Conservation (phyloP, 2,329 filamentous ascomycete species). For the Fonsecaea multimorphosa region DNA sequence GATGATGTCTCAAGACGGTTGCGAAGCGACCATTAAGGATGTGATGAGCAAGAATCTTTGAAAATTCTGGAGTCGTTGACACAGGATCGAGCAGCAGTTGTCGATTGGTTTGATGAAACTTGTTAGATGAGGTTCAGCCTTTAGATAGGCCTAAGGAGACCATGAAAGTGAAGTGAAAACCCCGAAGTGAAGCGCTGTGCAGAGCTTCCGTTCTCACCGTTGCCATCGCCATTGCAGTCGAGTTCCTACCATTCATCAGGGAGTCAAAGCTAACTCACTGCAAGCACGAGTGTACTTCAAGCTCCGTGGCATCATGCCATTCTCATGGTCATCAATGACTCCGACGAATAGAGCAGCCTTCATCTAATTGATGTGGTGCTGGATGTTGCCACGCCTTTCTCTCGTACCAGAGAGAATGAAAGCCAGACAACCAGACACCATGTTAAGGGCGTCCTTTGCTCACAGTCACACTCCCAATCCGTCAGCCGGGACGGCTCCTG, state of each 20-base stretch:
- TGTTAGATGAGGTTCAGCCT: not conserved
- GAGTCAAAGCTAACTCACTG: not conserved
- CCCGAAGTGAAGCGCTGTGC: not conserved
- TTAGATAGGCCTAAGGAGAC: not conserved
- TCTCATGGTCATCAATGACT: too few relatives aligned
- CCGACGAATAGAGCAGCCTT: not conserved
- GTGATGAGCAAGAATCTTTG: not conserved
- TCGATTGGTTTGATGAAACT: not conserved
- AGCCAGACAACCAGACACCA: not conserved
- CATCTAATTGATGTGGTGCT: not conserved
- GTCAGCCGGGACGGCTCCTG: not conserved
- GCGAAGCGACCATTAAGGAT: not conserved
- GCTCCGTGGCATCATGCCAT: too few relatives aligned
- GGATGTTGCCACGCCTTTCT: not conserved
- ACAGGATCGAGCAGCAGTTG: not conserved
- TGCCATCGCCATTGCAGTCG: not conserved
- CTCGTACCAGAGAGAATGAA: not conserved
- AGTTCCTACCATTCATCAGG: not conserved
- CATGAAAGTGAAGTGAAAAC: not conserved
- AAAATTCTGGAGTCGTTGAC: not conserved
- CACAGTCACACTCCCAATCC: not conserved
- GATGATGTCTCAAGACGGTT: not conserved
- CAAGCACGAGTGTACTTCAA: not conserved
- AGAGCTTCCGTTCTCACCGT: not conserved
- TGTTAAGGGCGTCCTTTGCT: not conserved